A percentile compares a stretch with the other conserved stretches of the same genome.
These are phyloP conservation scores for Fraxinus americana DNA, from an alignment of 257 asterid species.

Conservation along the genomic window DNA sequence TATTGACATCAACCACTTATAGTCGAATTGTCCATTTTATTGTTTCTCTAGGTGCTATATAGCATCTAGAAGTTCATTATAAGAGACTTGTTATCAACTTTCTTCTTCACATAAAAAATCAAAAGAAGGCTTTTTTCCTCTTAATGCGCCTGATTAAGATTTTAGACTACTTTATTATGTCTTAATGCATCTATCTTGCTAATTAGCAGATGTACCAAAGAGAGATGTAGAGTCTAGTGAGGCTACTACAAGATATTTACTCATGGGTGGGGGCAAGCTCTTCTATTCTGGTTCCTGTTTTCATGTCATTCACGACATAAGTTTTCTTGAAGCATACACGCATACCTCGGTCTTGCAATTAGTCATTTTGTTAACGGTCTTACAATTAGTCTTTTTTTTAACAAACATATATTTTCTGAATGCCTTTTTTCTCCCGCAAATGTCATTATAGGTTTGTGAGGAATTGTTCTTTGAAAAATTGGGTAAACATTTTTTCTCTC, in stretches of 20 bases:
- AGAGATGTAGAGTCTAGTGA: background rate
- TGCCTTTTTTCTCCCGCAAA: constrained; percentile 2
- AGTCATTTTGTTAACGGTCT: no score
- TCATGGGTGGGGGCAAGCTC: background rate
- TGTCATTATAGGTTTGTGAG: constrained; percentile 75
- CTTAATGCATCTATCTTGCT: background rate
- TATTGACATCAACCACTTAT: background rate
- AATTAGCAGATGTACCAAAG: background rate
- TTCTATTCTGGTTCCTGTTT: background rate
- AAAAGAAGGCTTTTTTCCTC: background rate
- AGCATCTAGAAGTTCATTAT: background rate
- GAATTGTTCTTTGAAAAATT: background rate
- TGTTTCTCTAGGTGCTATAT: background rate
- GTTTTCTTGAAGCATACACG: constrained; percentile 2
- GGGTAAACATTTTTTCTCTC: constrained; percentile 6
- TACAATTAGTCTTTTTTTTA: background rate
- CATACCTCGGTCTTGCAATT: background rate
- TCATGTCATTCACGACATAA: background rate
- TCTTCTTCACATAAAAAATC: background rate
- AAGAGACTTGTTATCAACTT: background rate
- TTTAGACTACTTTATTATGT: background rate
- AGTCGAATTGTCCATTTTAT: background rate
- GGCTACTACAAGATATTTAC: background rate
- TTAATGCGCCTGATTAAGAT: background rate
- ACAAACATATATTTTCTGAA: background rate